Evolutionary conservation across 139 green algal genomes (phyloP).

Genomic region (Chlorella sp.): DNA sequence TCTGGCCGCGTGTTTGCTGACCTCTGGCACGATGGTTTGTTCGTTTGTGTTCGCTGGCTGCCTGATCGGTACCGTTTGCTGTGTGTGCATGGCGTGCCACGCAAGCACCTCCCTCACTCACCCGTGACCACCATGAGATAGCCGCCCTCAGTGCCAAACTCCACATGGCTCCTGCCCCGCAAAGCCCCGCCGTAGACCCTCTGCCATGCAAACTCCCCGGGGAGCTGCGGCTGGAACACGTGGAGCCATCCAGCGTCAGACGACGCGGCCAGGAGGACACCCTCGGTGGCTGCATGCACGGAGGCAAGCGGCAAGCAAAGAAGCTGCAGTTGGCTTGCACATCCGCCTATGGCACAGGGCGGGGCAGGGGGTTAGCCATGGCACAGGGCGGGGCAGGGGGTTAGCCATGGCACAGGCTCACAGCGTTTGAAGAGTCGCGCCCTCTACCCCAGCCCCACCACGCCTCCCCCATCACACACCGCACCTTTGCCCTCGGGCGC

Average conservation of each 20-base stretch:
- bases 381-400: background rate
- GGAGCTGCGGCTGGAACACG: slow-evolving; percentile 11
- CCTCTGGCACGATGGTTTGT: no score
- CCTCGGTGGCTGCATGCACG: background rate
- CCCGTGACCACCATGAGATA: background rate
- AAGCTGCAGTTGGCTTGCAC: background rate
- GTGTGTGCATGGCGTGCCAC: no score
- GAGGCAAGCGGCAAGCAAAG: no score
- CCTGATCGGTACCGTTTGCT: no score
- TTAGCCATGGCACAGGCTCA: no score
- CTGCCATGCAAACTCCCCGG: slow-evolving; percentile 22
- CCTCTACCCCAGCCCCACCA: background rate
- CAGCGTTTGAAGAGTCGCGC: background rate
- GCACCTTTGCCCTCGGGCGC: slow-evolving; percentile 3
- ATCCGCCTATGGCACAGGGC: background rate
- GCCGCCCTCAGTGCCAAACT: slow-evolving; percentile 20
- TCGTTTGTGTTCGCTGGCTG: no score
- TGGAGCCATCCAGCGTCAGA: slow-evolving; percentile 28
- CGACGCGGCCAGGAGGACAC: slow-evolving; percentile 22
- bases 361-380: no score
- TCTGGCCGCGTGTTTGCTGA: no score
- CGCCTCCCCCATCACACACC: background rate
- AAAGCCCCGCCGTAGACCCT: slow-evolving; percentile 2
- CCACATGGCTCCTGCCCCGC: slow-evolving; percentile 8
- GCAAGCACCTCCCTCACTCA: background rate